Percentiles rank a stretch among this genome's conserved stretches.
These are phyloP conservation scores for Venustampulla echinocandica DNA, from an alignment of 495 filamentous ascomycete genomes.

Conservation along the genomic window DNA sequence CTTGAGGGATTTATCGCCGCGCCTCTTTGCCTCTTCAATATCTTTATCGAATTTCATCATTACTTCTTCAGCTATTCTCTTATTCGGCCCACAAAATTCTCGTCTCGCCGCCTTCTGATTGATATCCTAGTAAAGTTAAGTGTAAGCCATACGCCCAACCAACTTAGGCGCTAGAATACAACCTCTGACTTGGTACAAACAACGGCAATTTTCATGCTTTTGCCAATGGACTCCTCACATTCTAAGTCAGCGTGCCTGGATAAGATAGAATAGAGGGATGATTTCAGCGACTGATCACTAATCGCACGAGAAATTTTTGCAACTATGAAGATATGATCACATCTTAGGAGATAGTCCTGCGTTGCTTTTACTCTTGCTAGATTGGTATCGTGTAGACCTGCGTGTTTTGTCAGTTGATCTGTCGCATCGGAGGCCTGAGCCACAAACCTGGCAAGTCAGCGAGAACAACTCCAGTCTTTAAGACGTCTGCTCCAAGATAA, in stretches of 20 bases:
- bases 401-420: conserved; percentile 2
- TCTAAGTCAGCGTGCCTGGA: conserved; percentile 15
- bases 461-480: conserved; percentile 24
- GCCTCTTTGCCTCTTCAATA: conserved; percentile 14
- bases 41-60: conserved; percentile 14
- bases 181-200: conserved; percentile 25
- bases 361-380: conserved; percentile 25
- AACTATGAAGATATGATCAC: conserved; percentile 26
- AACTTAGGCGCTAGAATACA: too few relatives aligned
- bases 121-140: too few relatives aligned
- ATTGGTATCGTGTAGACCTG: conserved; percentile 24
- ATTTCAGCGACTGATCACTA: conserved; percentile 22
- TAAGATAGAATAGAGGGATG: conserved; percentile 17
- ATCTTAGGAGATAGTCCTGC: conserved; percentile 24
- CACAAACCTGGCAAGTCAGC: conserved; percentile 22
- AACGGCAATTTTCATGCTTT: conserved; percentile 18
- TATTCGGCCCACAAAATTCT: conserved; percentile 16
- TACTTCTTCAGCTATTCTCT: conserved; percentile 5
- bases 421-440: neutral
- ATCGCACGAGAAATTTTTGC: conserved; percentile 23
- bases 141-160: too few relatives aligned
- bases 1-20: conserved; percentile 4
- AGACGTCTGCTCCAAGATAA: conserved; percentile 24
- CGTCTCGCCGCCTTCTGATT: conserved; percentile 17
- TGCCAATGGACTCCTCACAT: conserved; percentile 12